phyloP scores from a whole-genome alignment of 2,329 filamentous ascomycete species.

The Epichloe sibirici region DNA sequence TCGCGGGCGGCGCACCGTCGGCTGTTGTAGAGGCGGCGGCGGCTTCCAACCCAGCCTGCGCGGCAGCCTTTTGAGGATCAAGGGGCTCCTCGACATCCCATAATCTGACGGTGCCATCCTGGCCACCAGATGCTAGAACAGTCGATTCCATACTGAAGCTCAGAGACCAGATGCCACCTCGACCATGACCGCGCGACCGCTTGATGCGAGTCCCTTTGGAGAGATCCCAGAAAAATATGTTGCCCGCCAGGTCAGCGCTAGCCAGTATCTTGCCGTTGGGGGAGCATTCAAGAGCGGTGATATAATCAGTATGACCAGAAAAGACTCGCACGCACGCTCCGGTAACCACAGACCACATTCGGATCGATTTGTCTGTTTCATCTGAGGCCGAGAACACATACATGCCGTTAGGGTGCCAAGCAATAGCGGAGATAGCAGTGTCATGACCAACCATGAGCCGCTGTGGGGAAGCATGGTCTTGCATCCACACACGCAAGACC shows the following conservation, averaged over 20 bases:
- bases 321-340: slow-evolving; percentile 85
- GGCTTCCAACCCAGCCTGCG: slow-evolving; percentile 31
- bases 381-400: slow-evolving; percentile 90
- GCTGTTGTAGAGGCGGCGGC: slow-evolving; percentile 28
- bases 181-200: slow-evolving; percentile 84
- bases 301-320: slow-evolving; percentile 77
- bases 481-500: slow-evolving; percentile 81
- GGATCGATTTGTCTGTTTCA: slow-evolving; percentile 74
- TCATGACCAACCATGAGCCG: slow-evolving; percentile 88
- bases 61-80: slow-evolving; percentile 47
- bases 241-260: slow-evolving; percentile 76
- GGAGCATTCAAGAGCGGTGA: slow-evolving; percentile 74
- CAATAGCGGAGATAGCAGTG: slow-evolving; percentile 78
- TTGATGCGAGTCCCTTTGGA: slow-evolving; percentile 78
- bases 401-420: slow-evolving; percentile 87
- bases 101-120: slow-evolving; percentile 83
- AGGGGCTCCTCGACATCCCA: slow-evolving; percentile 79
- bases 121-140: slow-evolving; percentile 78
- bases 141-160: slow-evolving; percentile 90
- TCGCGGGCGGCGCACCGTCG: slow-evolving; percentile 26
- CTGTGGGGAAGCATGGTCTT: slow-evolving; percentile 81
- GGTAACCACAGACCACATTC: slow-evolving; percentile 92
- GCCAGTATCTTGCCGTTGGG: slow-evolving; percentile 86
- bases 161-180: slow-evolving; percentile 86
- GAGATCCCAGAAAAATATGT: slow-evolving; percentile 90